phyloP scores from a whole-genome alignment of 2,329 filamentous ascomycete genomes.

The Xylariales sp. region DNA sequence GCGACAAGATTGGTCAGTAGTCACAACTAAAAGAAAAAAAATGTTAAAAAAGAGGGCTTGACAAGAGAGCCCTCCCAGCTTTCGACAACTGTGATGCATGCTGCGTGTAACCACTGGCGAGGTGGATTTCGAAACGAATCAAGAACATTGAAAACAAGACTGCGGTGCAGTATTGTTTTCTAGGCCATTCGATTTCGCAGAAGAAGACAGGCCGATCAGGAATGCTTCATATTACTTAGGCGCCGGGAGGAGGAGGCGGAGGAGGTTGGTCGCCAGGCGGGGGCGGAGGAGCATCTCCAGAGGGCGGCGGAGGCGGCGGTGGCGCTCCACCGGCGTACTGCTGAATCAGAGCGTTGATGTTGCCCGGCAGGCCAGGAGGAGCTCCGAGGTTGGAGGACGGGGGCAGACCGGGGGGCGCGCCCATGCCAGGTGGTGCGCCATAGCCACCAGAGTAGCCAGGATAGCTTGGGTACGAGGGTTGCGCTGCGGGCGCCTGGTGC shows the following conservation, averaged over 20 bases:
- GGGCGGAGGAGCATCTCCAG: constrained; percentile 57
- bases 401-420: constrained; percentile 39
- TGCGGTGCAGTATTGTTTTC: neutral
- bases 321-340: constrained; percentile 52
- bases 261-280: constrained; percentile 55
- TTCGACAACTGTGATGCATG: no score
- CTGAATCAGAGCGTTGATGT: constrained; percentile 62
- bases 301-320: constrained; percentile 55
- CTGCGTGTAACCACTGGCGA: no score
- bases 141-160: no score
- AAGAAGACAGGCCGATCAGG: no score
- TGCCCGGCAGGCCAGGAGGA: constrained; percentile 50
- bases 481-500: constrained; percentile 52
- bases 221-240: no score
- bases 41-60: no score
- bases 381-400: constrained; percentile 45
- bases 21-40: no score
- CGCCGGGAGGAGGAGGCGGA: constrained; percentile 56
- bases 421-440: constrained; percentile 49
- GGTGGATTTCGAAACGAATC: no score
- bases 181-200: neutral
- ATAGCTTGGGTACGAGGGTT: constrained; percentile 55
- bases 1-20: no score
- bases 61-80: no score
- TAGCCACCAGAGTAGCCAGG: constrained; percentile 44